Percentiles rank a stretch among this genome's conserved stretches.
Conservation (phyloP, 2,329 filamentous ascomycete species). For the Pestalotiopsis sp. region DNA sequence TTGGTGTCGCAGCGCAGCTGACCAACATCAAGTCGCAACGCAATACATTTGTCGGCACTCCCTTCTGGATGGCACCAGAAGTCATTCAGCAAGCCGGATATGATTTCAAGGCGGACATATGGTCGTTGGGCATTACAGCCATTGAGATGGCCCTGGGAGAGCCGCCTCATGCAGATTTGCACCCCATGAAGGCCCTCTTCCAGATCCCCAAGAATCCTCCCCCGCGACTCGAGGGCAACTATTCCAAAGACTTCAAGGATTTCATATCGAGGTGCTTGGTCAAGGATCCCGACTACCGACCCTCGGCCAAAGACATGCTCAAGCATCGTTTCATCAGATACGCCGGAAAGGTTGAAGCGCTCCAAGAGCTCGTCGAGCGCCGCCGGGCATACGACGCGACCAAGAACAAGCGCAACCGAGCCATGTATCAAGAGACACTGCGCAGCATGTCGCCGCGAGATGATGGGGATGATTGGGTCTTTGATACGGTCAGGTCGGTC, state of each 20-base stretch:
- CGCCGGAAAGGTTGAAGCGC: slow-evolving; percentile 82
- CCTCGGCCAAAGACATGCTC: slow-evolving; percentile 82
- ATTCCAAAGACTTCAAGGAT: slow-evolving; percentile 89
- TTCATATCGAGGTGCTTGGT: slow-evolving; percentile 88
- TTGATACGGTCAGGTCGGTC: slow-evolving; percentile 85
- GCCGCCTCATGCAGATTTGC: slow-evolving; percentile 80
- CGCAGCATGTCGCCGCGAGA: slow-evolving; percentile 66
- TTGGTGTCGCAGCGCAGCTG: slow-evolving; percentile 93
- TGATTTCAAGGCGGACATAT: slow-evolving; percentile 91
- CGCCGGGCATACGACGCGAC: slow-evolving; percentile 81
- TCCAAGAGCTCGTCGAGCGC: slow-evolving; percentile 84
- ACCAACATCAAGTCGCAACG: slow-evolving; percentile 97
- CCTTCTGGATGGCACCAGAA: slow-evolving; percentile 96
- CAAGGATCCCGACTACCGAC: slow-evolving; percentile 84
- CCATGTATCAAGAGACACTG: slow-evolving; percentile 93
- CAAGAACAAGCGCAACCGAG: slow-evolving; percentile 67
- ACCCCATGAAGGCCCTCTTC: slow-evolving; percentile 93
- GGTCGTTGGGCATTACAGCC: slow-evolving; percentile 89
- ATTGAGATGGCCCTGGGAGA: slow-evolving; percentile 88
- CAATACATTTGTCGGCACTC: slow-evolving; percentile 96
- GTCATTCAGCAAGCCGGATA: slow-evolving; percentile 84
- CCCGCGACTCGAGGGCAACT: slow-evolving; percentile 80
- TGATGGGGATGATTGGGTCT: slow-evolving; percentile 88
- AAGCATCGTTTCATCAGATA: slow-evolving; percentile 85
- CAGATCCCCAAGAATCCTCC: slow-evolving; percentile 87